Percentiles rank a stretch among this genome's conserved stretches.
phyloP scores from a whole-genome alignment of 257 asterid genomes.

The Solanum paucissectum region DNA sequence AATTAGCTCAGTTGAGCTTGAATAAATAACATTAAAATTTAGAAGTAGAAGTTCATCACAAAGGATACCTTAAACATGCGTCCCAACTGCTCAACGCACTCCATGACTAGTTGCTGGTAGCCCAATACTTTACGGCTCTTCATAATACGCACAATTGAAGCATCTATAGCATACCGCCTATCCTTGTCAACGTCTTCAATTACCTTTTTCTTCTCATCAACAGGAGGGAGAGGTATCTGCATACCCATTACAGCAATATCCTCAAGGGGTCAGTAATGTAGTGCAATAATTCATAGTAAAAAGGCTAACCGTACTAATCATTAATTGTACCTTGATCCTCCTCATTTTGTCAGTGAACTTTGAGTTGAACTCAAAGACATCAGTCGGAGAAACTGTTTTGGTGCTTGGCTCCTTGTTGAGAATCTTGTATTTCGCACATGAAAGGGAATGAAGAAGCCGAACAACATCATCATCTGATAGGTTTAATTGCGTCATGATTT shows the following conservation, averaged over 20 bases:
- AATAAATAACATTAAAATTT: neutral
- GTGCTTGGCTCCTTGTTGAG: constrained; percentile 86
- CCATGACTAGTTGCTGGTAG: constrained; percentile 92
- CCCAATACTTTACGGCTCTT: constrained; percentile 93
- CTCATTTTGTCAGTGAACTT: constrained; percentile 95
- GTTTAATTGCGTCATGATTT: constrained; percentile 81
- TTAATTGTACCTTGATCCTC: constrained; percentile 70
- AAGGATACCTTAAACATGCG: constrained; percentile 87
- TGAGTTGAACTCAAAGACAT: constrained; percentile 78
- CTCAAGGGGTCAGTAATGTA: neutral
- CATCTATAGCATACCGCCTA: constrained; percentile 94
- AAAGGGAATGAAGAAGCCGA: constrained; percentile 88
- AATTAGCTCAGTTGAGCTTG: neutral
- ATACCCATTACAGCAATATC: constrained; percentile 1
- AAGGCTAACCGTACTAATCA: neutral
- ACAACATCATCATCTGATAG: constrained; percentile 89
- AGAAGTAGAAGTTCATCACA: neutral
- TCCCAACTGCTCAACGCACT: constrained; percentile 92
- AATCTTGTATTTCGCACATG: constrained; percentile 95
- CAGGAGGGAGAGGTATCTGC: constrained; percentile 97
- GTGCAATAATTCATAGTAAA: neutral
- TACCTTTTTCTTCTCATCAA: constrained; percentile 95
- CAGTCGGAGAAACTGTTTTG: constrained; percentile 68
- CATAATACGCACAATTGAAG: constrained; percentile 97
- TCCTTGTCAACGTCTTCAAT: constrained; percentile 98